These are phyloP conservation scores for Solanum bukasovii DNA, from an alignment of 257 asterid genomes.

Conservation along the genomic window DNA sequence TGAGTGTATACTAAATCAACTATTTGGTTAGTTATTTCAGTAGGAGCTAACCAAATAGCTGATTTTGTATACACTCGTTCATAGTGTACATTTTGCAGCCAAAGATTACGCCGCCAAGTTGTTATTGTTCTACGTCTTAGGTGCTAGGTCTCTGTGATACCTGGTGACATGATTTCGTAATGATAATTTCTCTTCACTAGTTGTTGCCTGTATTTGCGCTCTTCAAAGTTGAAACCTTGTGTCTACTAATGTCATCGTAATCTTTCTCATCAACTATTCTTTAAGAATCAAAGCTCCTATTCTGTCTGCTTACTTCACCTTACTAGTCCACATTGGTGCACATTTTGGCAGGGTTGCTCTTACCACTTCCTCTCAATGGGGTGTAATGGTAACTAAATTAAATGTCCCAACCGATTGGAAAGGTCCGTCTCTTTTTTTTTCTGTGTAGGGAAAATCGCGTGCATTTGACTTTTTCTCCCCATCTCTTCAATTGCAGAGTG, in stretches of 20 bases:
- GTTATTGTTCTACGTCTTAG: neutral
- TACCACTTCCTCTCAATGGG: conserved; percentile 82
- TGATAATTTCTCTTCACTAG: neutral
- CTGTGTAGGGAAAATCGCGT: neutral
- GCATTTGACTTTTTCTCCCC: neutral
- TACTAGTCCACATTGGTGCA: neutral
- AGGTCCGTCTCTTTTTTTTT: conserved; percentile 34
- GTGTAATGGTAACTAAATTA: conserved; percentile 64
- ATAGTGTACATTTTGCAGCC: conserved; percentile 31
- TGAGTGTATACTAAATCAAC: conserved; percentile 21
- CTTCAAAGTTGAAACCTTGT: neutral
- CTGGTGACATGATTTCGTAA: neutral
- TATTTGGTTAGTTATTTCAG: conserved; percentile 20
- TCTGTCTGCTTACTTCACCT: neutral
- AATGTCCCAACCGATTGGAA: conserved; percentile 94
- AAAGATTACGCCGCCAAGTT: conserved; percentile 30
- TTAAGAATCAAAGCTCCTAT: neutral
- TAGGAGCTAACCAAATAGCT: conserved; percentile 25
- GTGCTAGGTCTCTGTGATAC: neutral
- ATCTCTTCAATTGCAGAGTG: conserved; percentile 54
- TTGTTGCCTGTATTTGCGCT: neutral
- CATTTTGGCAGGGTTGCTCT: conserved; percentile 60
- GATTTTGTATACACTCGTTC: conserved; percentile 14
- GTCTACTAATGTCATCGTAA: neutral
- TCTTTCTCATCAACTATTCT: neutral